These are phyloP conservation scores for Hemileccinum rubropunctum DNA, from an alignment of 768 basidiomycete genomes.

Conservation along the genomic window DNA sequence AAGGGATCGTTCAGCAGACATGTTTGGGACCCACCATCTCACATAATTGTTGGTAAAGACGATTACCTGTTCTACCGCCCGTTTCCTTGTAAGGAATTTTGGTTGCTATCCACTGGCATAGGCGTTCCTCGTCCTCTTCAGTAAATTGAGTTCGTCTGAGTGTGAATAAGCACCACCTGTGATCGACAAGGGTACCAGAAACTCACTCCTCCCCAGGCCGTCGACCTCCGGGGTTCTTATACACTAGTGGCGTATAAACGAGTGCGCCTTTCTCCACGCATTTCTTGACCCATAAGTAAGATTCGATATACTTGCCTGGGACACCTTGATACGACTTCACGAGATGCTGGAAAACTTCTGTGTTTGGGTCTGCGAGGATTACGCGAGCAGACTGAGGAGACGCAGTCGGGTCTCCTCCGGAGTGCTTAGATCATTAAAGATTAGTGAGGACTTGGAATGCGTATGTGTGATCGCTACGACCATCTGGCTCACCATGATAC, in stretches of 20 bases:
- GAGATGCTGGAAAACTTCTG: conserved; percentile 71
- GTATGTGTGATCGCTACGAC: conserved; percentile 5
- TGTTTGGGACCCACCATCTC: conserved; percentile 51
- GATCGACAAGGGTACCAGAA: background rate
- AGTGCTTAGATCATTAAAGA: conserved; percentile 50
- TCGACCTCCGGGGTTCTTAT: conserved; percentile 82
- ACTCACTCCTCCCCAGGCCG: conserved; percentile 79
- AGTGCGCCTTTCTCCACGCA: conserved; percentile 69
- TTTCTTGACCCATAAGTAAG: conserved; percentile 81
- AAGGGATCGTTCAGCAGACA: background rate
- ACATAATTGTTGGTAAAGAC: conserved; percentile 77
- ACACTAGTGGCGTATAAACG: conserved; percentile 70
- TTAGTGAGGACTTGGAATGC: background rate
- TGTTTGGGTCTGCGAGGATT: conserved; percentile 77
- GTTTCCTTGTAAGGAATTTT: conserved; percentile 85
- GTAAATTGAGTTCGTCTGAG: conserved; percentile 75
- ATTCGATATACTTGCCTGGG: conserved; percentile 74
- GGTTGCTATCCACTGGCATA: conserved; percentile 76
- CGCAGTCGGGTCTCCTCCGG: conserved; percentile 74
- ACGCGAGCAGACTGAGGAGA: conserved; percentile 70
- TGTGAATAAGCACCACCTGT: background rate
- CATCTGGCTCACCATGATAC: conserved; percentile 57
- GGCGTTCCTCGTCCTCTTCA: conserved; percentile 68
- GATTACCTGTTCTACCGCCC: conserved; percentile 78
- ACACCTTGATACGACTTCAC: conserved; percentile 70